Percentiles rank a stretch among this genome's conserved stretches.
phyloP scores from a whole-genome alignment of 192 early-diverging fungal genomes.

The Coemansia sp. region DNA sequence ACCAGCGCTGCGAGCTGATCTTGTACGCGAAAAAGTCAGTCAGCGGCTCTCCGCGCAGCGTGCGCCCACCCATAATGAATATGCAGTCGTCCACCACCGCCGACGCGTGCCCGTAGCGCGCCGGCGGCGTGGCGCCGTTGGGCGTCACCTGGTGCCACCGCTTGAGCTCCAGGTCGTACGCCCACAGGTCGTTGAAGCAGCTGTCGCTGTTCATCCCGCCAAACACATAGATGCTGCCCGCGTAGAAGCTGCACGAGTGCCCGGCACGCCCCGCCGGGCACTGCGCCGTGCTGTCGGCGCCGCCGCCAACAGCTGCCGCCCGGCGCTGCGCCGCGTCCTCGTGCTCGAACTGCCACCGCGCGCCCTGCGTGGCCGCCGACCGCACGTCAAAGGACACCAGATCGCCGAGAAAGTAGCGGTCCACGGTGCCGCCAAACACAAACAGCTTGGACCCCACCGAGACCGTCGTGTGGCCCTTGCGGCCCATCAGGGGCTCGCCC shows the following conservation, averaged over 20 bases:
- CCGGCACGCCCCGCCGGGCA: slow-evolving; percentile 41
- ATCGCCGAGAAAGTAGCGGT: slow-evolving; percentile 50
- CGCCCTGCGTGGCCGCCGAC: slow-evolving; percentile 33
- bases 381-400: slow-evolving; percentile 55
- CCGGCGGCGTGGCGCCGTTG: slow-evolving; percentile 48
- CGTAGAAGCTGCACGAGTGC: slow-evolving; percentile 54
- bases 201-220: slow-evolving; percentile 52
- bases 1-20: slow-evolving; percentile 56
- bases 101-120: slow-evolving; percentile 54
- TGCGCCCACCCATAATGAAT: slow-evolving; percentile 56
- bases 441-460: slow-evolving; percentile 48
- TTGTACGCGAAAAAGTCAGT: slow-evolving; percentile 58
- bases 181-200: slow-evolving; percentile 60
- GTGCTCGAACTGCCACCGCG: slow-evolving; percentile 49
- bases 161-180: slow-evolving; percentile 28
- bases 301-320: slow-evolving; percentile 11
- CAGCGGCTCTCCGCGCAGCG: slow-evolving; percentile 31
- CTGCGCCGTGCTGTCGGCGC: slow-evolving; percentile 3
- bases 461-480: slow-evolving; percentile 53
- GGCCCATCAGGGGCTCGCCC: slow-evolving; percentile 39
- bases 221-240: slow-evolving; percentile 50
- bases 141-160: slow-evolving; percentile 48
- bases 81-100: slow-evolving; percentile 57
- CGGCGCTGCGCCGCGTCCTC: slow-evolving; percentile 5
- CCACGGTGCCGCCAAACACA: slow-evolving; percentile 51